These are phyloP conservation scores for Darksidea phi DNA, from an alignment of 495 filamentous ascomycete genomes.

Conservation along the genomic window DNA sequence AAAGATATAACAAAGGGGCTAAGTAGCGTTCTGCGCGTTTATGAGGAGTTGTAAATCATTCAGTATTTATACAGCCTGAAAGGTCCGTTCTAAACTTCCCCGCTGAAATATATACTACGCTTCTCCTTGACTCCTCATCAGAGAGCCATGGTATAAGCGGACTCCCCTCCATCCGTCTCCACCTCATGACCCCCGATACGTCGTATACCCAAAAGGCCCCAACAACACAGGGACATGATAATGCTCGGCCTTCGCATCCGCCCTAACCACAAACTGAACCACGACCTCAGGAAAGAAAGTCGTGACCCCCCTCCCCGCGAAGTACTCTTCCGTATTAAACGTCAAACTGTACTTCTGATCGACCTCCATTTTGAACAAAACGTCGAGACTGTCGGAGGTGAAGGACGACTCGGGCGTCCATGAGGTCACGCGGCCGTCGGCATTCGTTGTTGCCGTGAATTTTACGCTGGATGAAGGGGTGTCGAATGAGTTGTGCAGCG, in stretches of 20 bases:
- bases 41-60: too few species aligned
- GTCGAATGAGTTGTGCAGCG: constrained; percentile 42
- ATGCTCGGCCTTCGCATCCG: constrained; percentile 55
- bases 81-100: too few species aligned
- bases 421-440: constrained; percentile 78
- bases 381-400: constrained; percentile 48
- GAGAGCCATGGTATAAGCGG: too few species aligned
- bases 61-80: too few species aligned
- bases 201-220: constrained; percentile 88
- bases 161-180: too few species aligned
- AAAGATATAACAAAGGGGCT: too few species aligned
- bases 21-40: too few species aligned
- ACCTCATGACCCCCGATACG: constrained; percentile 70
- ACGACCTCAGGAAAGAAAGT: constrained; percentile 93
- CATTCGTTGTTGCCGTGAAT: constrained; percentile 71
- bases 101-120: too few species aligned
- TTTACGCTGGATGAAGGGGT: constrained; percentile 38
- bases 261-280: constrained; percentile 75
- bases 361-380: constrained; percentile 40
- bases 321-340: constrained; percentile 79
- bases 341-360: constrained; percentile 66
- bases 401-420: constrained; percentile 62
- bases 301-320: constrained; percentile 58
- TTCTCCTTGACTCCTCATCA: too few species aligned
- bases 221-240: constrained; percentile 92